Percentiles rank a stretch among this genome's conserved stretches.
phyloP scores from a whole-genome alignment of 768 basidiomycete species.

The Neoboletus brunneissimus region DNA sequence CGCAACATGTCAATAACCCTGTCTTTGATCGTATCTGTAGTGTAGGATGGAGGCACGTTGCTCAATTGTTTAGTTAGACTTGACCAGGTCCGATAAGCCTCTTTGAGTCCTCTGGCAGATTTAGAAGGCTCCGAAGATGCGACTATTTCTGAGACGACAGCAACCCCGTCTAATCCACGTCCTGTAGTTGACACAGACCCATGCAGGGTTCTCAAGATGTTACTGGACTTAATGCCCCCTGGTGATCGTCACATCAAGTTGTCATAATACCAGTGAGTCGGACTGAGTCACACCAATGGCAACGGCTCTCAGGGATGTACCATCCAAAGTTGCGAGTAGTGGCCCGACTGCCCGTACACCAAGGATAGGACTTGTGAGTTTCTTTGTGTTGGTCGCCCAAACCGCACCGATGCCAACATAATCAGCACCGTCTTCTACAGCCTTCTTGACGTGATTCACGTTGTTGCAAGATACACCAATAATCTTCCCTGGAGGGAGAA shows the following conservation, averaged over 20 bases:
- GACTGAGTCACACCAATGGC: slow-evolving; percentile 66
- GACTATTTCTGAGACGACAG: slow-evolving; percentile 86
- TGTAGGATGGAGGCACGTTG: slow-evolving; percentile 15
- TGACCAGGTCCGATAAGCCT: slow-evolving; percentile 36
- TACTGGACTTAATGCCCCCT: slow-evolving; percentile 87
- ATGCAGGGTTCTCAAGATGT: slow-evolving; percentile 72
- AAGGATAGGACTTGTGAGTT: slow-evolving; percentile 57
- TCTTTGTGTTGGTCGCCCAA: slow-evolving; percentile 79
- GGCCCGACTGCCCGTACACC: slow-evolving; percentile 72
- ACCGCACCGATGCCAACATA: slow-evolving; percentile 89
- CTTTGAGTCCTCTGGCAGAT: slow-evolving; percentile 47
- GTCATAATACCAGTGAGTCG: not conserved
- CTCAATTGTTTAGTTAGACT: not conserved
- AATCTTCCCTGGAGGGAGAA: slow-evolving; percentile 68
- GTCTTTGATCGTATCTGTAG: slow-evolving; percentile 38
- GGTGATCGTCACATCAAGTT: not conserved
- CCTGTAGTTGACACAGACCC: slow-evolving; percentile 60
- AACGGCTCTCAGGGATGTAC: slow-evolving; percentile 65
- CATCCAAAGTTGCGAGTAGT: slow-evolving; percentile 63
- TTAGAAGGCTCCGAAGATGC: slow-evolving; percentile 54
- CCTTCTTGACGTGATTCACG: slow-evolving; percentile 57
- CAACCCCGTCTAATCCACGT: slow-evolving; percentile 72
- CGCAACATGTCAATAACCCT: slow-evolving; percentile 49
- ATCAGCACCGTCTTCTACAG: slow-evolving; percentile 65
- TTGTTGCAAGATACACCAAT: slow-evolving; percentile 82